These are phyloP conservation scores for Solanum paucissectum DNA, from an alignment of 257 asterid species.

Conservation along the genomic window DNA sequence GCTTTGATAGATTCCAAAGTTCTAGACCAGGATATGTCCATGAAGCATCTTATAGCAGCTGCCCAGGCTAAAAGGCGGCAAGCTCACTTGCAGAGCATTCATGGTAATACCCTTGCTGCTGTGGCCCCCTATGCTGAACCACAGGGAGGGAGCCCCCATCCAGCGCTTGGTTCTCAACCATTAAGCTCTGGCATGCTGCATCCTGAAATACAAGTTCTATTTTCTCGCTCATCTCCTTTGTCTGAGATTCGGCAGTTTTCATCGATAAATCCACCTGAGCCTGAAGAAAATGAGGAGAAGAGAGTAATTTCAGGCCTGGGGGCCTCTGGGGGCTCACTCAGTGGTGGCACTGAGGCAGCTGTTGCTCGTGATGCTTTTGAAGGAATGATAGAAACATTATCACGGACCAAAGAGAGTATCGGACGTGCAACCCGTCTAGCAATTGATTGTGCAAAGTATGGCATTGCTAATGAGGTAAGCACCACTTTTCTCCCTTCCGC, in stretches of 20 bases:
- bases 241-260: conserved; percentile 43
- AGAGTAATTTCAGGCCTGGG: conserved; percentile 55
- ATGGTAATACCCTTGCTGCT: conserved; percentile 27
- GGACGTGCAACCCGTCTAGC: conserved; percentile 99
- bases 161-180: conserved; percentile 33
- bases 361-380: conserved; percentile 99
- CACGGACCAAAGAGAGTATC: conserved; percentile 97
- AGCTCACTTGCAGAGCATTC: conserved; percentile 42
- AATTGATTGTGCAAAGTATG: conserved; percentile 94
- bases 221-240: conserved; percentile 35
- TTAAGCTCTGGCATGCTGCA: conserved; percentile 39
- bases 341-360: conserved; percentile 94
- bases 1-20: conserved; percentile 28
- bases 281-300: conserved; percentile 55
- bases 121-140: conserved; percentile 34
- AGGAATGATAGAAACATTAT: conserved; percentile 97
- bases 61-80: conserved; percentile 87
- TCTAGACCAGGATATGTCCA: conserved; percentile 49
- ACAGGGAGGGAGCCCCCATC: conserved; percentile 38
- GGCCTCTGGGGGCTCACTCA: conserved; percentile 64
- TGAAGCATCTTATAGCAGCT: conserved; percentile 87
- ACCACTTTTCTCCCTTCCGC: neutral
- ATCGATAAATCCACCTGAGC: conserved; percentile 42
- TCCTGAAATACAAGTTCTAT: conserved; percentile 31
- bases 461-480: conserved; percentile 84